Conservation (phyloP, 2,329 filamentous ascomycete genomes). For the Rhinocladiella mackenziei region DNA sequence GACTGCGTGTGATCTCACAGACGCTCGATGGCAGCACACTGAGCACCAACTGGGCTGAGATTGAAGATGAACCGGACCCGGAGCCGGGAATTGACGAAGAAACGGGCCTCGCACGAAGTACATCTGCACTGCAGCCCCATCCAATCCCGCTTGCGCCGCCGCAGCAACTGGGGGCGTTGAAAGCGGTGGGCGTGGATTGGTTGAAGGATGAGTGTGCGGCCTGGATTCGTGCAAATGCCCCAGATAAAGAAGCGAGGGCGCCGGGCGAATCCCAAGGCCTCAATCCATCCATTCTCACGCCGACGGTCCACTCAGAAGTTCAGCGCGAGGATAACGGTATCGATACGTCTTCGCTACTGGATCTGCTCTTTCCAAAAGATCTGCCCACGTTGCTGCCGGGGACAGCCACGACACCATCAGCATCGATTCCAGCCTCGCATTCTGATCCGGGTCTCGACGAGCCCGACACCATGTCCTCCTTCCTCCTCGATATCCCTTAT, state of each 20-base stretch:
- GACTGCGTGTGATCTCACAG: conserved; percentile 24
- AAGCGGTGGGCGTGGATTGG: conserved; percentile 30
- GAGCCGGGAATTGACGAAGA: conserved; percentile 22
- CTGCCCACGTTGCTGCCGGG: conserved; percentile 7
- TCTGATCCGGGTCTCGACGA: conserved; percentile 3
- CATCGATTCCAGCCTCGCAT: not conserved
- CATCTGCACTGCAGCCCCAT: conserved; percentile 21
- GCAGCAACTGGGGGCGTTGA: conserved; percentile 22
- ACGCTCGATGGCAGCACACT: conserved; percentile 22
- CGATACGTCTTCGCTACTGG: conserved; percentile 3
- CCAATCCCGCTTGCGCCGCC: conserved; percentile 21
- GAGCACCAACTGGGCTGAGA: conserved; percentile 25
- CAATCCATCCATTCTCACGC: conserved; percentile 5
- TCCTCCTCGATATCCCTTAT: conserved; percentile 26
- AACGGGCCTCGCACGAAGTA: conserved; percentile 22
- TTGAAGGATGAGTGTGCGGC: conserved; percentile 26
- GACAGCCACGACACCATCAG: conserved; percentile 1
- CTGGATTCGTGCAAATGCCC: conserved; percentile 1
- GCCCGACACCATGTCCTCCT: conserved; percentile 8
- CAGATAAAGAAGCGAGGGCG: not conserved
- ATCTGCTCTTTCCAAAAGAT: conserved; percentile 22
- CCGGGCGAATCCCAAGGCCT: conserved; percentile 1
- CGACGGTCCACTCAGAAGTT: not conserved
- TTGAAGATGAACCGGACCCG: conserved; percentile 17
- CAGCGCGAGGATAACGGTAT: not conserved